Conservation (phyloP, 306 rosid species). For the cucumber (Cucumis sativus) region Cucumber_9930_V3 NC_026657.2:731501-732000, state of each 20-base stretch:
- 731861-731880: slow-evolving; percentile 52
- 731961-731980: slow-evolving; percentile 66
- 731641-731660: slow-evolving; percentile 91
- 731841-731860: slow-evolving; percentile 53
- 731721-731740: slow-evolving; percentile 75
- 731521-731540: neutral
- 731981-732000: slow-evolving; percentile 49
- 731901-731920: slow-evolving; percentile 31
- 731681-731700: slow-evolving; percentile 76
- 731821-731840: slow-evolving; percentile 51
- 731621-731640: slow-evolving; percentile 91
- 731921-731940: slow-evolving; percentile 43
- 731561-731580: neutral
- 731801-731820: slow-evolving; percentile 55
- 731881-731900: slow-evolving; percentile 35
- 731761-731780: slow-evolving; percentile 34
- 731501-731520: neutral
- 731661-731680: slow-evolving; percentile 91
- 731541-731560: neutral
- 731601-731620: slow-evolving; percentile 50
- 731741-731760: slow-evolving; percentile 67
- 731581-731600: neutral
- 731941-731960: slow-evolving; percentile 47
- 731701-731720: slow-evolving; percentile 78
- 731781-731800: slow-evolving; percentile 27